Evolutionary conservation across 2,329 filamentous ascomycete genomes (phyloP).

Genomic region (Bipolaris zeicola): DNA sequence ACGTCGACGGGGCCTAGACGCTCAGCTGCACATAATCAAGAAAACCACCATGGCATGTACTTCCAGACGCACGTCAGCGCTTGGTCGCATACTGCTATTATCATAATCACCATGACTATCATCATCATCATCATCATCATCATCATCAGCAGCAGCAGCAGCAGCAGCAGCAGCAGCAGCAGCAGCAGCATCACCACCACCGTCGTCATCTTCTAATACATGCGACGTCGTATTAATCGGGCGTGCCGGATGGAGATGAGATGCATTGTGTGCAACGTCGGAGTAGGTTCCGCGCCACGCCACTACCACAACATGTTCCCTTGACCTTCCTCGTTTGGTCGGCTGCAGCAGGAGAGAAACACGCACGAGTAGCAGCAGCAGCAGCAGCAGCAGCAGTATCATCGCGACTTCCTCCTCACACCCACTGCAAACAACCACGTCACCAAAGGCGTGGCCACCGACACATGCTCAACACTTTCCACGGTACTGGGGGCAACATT

Average conservation of each 20-base stretch:
- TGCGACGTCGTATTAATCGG: no score
- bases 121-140: neutral
- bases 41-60: neutral
- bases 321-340: slow-evolving; percentile 22
- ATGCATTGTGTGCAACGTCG: slow-evolving; percentile 12
- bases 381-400: slow-evolving; percentile 3
- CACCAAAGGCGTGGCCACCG: neutral
- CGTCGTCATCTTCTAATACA: no score
- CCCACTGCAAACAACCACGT: slow-evolving; percentile 5
- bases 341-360: slow-evolving; percentile 1
- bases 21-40: neutral
- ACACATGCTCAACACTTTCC: neutral
- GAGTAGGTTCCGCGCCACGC: slow-evolving; percentile 17
- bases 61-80: slow-evolving; percentile 7
- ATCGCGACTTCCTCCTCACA: slow-evolving; percentile 1
- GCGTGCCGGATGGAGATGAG: neutral
- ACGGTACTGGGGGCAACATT: neutral
- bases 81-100: neutral
- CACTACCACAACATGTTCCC: slow-evolving; percentile 8
- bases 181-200: no score
- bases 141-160: no score
- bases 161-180: no score
- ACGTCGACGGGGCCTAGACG: no score
- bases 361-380: neutral
- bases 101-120: neutral